Evolutionary conservation across 257 asterid species (phyloP).

Genomic region (Coffea eugenioides): DNA sequence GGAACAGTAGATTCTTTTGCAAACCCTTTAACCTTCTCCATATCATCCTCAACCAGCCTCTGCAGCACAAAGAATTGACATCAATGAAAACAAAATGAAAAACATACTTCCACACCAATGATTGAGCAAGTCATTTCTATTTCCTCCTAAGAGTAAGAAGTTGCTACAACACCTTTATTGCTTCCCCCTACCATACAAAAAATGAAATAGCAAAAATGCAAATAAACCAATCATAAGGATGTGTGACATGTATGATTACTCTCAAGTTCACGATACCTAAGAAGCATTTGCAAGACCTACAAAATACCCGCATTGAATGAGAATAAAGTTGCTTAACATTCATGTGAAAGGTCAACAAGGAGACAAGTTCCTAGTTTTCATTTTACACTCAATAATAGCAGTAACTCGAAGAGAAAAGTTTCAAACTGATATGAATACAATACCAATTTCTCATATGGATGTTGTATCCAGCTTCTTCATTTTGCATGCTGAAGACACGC

Average conservation of each 20-base stretch:
- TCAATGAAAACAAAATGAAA: background rate
- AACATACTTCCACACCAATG: background rate
- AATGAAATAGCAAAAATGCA: background rate
- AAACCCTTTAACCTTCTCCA: slow-evolving; percentile 71
- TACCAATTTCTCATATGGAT: too few species aligned
- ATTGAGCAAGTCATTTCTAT: background rate
- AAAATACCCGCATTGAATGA: background rate
- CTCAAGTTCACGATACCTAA: background rate
- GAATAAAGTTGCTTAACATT: background rate
- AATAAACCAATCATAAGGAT: background rate
- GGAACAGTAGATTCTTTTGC: slow-evolving; percentile 58
- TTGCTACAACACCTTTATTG: background rate
- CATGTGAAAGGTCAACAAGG: background rate
- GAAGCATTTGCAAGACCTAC: background rate
- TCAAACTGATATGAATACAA: background rate
- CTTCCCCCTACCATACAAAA: background rate
- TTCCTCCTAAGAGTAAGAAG: background rate
- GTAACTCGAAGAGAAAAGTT: background rate
- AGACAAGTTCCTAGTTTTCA: background rate
- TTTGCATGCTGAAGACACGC: background rate
- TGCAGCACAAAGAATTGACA: slow-evolving; percentile 22
- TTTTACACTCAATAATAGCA: background rate
- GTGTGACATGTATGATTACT: background rate
- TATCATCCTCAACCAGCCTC: slow-evolving; percentile 66
- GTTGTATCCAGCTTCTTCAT: background rate